Percentiles rank a stretch among this genome's conserved stretches.
phyloP scores from a whole-genome alignment of 805 yeast genomes.

The Starmerella bombi region DNA sequence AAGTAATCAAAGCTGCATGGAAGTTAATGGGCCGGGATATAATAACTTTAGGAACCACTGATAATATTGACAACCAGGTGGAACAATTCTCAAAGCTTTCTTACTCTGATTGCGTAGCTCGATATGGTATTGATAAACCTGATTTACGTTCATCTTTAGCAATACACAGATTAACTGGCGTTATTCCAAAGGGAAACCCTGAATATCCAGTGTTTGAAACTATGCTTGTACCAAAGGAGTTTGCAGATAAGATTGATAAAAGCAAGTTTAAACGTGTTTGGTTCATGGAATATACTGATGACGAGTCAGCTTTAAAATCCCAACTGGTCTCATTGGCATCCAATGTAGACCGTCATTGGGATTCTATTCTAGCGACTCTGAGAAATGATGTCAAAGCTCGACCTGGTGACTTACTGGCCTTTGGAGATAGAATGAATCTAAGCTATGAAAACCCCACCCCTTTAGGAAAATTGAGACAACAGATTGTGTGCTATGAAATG shows the following conservation, averaged over 20 bases:
- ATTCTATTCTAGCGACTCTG: conserved; percentile 34
- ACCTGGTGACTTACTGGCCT: conserved; percentile 74
- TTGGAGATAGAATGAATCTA: conserved; percentile 54
- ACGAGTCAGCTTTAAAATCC: conserved; percentile 2
- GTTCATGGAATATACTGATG: conserved; percentile 3
- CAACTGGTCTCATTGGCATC: conserved; percentile 7
- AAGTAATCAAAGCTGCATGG: conserved; percentile 47
- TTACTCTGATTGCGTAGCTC: conserved; percentile 55
- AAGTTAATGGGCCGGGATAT: conserved; percentile 30
- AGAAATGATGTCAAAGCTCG: too few relatives aligned
- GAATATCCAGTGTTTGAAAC: conserved; percentile 62
- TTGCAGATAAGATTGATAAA: background rate
- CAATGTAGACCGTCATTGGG: conserved; percentile 11
- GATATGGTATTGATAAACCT: conserved; percentile 89
- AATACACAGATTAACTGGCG: conserved; percentile 38
- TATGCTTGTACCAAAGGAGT: conserved; percentile 11
- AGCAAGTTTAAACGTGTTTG: conserved; percentile 2
- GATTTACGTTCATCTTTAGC: conserved; percentile 51
- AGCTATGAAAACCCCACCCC: conserved; percentile 94
- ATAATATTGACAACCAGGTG: conserved; percentile 12
- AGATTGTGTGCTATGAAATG: conserved; percentile 39
- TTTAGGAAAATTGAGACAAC: conserved; percentile 69
- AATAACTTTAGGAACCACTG: conserved; percentile 21
- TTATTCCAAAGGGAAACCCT: conserved; percentile 21
- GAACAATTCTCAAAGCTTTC: conserved; percentile 28